Evolutionary conservation across 2,329 filamentous ascomycete species (phyloP).

Genomic region (Simplicillium sp.): DNA sequence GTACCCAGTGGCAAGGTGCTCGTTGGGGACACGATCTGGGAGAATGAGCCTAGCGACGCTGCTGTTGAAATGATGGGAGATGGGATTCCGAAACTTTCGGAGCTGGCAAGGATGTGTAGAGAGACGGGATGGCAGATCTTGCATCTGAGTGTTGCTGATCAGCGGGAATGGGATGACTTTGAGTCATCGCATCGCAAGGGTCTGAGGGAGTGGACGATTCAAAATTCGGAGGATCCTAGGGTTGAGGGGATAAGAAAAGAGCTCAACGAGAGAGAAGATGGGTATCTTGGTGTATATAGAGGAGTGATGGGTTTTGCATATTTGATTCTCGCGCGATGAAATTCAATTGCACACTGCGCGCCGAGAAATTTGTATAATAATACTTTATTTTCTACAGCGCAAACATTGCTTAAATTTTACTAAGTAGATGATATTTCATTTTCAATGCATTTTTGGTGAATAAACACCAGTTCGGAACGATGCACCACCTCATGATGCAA

Average conservation of each 20-base stretch:
- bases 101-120: conserved; percentile 3
- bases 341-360: too few species aligned
- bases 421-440: too few species aligned
- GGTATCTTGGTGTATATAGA: conserved; percentile 3
- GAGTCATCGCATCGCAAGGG: conserved; percentile 7
- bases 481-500: too few species aligned
- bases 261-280: conserved; percentile 3
- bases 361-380: too few species aligned
- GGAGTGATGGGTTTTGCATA: conserved; percentile 7
- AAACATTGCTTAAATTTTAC: too few species aligned
- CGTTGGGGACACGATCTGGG: conserved; percentile 9
- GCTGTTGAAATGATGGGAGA: conserved; percentile 4
- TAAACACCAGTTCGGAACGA: too few species aligned
- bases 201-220: conserved; percentile 6
- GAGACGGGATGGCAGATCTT: conserved; percentile 9
- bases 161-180: conserved; percentile 9
- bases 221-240: background rate
- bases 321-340: conserved; percentile 6
- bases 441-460: too few species aligned
- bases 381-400: too few species aligned
- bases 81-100: conserved; percentile 2
- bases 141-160: conserved; percentile 7
- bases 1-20: conserved; percentile 8
- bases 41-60: conserved; percentile 3
- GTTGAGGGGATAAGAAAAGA: conserved; percentile 1